A percentile compares a stretch with the other conserved stretches of the same genome.
phyloP scores from a whole-genome alignment of 192 early-diverging fungal species.

The Irineochytrium annulatum region DNA sequence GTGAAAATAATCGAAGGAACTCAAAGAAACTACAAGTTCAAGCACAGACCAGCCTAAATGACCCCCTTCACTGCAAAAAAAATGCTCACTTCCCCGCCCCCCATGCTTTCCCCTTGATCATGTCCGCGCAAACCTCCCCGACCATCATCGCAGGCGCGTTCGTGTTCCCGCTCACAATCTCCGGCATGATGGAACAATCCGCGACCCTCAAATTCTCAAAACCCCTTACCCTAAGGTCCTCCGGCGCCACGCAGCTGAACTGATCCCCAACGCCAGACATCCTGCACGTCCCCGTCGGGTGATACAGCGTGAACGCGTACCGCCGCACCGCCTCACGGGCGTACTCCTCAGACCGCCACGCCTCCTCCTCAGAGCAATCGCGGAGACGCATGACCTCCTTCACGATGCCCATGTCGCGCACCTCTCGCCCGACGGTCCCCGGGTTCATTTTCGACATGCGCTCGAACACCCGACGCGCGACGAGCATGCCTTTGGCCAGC shows the following conservation, averaged over 20 bases:
- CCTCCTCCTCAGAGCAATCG: background rate
- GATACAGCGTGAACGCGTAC: slow-evolving; percentile 13
- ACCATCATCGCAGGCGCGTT: slow-evolving; percentile 20
- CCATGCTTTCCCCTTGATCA: slow-evolving; percentile 24
- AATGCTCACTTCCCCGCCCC: too few relatives aligned
- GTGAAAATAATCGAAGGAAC: too few relatives aligned
- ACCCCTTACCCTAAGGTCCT: slow-evolving; percentile 22
- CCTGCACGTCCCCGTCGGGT: slow-evolving; percentile 14
- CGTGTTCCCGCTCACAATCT: slow-evolving; percentile 19
- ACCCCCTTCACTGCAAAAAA: too few relatives aligned
- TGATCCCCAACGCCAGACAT: slow-evolving; percentile 4
- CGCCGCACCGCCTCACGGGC: slow-evolving; percentile 6
- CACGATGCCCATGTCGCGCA: background rate
- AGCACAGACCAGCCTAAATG: too few relatives aligned
- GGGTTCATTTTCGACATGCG: background rate
- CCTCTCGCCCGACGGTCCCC: background rate
- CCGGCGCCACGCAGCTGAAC: slow-evolving; percentile 2
- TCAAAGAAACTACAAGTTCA: too few relatives aligned
- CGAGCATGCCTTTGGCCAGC: background rate
- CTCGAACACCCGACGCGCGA: background rate
- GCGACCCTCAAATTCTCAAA: slow-evolving; percentile 18
- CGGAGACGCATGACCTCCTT: slow-evolving; percentile 5
- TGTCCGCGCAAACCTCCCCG: slow-evolving; percentile 20
- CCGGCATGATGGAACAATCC: slow-evolving; percentile 21
- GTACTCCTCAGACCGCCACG: background rate